Conservation (phyloP, 2,329 filamentous ascomycete genomes). For the Aulographum hederae region DNA sequence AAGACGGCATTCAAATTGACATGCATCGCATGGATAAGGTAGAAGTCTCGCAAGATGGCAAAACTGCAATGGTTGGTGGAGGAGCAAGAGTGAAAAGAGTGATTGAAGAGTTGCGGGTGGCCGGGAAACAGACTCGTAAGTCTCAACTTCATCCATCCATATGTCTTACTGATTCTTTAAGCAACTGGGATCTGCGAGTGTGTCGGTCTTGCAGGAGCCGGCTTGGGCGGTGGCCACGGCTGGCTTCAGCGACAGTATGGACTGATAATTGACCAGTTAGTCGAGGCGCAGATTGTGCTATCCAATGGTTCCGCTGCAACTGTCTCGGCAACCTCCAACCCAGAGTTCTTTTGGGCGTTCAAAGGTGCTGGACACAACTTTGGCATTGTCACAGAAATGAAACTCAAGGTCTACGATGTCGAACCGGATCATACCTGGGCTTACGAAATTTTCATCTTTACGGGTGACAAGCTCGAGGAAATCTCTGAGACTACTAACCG, state of each 20-base stretch:
- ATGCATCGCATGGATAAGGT: background rate
- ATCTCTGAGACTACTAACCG: slow-evolving; percentile 1
- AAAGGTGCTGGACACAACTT: slow-evolving; percentile 41
- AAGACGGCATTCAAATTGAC: background rate
- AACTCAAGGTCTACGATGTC: slow-evolving; percentile 1
- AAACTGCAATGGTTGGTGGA: background rate
- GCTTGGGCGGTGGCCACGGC: slow-evolving; percentile 39
- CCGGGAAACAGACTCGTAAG: background rate
- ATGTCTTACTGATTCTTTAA: background rate
- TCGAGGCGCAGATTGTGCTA: slow-evolving; percentile 33
- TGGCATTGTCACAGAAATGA: slow-evolving; percentile 28
- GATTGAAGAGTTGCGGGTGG: background rate
- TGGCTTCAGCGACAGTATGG: slow-evolving; percentile 35
- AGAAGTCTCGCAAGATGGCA: background rate
- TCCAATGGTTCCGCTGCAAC: slow-evolving; percentile 26
- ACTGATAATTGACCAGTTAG: slow-evolving; percentile 33
- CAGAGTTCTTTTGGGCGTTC: slow-evolving; percentile 39
- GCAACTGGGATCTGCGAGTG: background rate
- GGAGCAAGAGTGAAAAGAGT: background rate
- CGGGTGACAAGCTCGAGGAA: slow-evolving; percentile 2
- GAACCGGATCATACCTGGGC: background rate
- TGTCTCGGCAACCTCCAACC: slow-evolving; percentile 16
- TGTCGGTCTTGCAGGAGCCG: slow-evolving; percentile 37
- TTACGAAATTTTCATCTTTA: slow-evolving; percentile 1
- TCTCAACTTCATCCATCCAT: background rate